Evolutionary conservation across 306 rosid species (phyloP), one percentile per base, ranked within the genome.

Genomic region (Purshia tridentata): DNA sequence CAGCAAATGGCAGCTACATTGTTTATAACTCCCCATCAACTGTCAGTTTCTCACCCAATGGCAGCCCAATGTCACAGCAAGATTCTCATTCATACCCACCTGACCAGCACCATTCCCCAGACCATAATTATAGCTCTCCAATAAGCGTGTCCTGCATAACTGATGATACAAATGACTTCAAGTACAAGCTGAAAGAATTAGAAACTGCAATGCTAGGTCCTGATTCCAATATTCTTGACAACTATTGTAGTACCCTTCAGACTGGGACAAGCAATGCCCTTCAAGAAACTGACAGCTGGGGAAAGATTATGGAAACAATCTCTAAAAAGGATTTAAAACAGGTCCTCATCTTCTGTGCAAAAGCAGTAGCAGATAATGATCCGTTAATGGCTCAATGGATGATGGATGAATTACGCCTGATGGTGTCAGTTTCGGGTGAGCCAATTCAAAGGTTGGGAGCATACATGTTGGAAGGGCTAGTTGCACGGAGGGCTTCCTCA

Each of bases 381-480:
- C 69, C 77, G 73, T 84, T 86, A 20, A 74, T 81, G 91, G 91
- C 92, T 39, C 89, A 83, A 20, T 87, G 96, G 88, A 76, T 95
- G 81, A 84, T 90, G 89, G 89, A 88, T 13, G 98, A 90, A 60
- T 60, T 95, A 19, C 82, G 97, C 20, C 84, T 81, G 73, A 84
- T 90, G 90, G 99, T 95, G 37, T 90, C 99, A 0, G 99, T 95
- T 79, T 84, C 97, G 5, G 99, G 99, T 0, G 96, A 95, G 75
- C 99, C 99, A 6, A 86, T 95, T 78, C 97, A 95, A 77, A 81
- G 99, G 81, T 72, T 95, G 84, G 99, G 99, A 65, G 99, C 99
- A 15, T 95, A 95, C 86, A 81, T 90, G 96, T 74, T 95, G 85
- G 99, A 95, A 84, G 99, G 99, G 40, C 89, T 95, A 11, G 93